Evolutionary conservation across 1,139 yeast species (phyloP).

Genomic region (Pichia norvegensis): DNA sequence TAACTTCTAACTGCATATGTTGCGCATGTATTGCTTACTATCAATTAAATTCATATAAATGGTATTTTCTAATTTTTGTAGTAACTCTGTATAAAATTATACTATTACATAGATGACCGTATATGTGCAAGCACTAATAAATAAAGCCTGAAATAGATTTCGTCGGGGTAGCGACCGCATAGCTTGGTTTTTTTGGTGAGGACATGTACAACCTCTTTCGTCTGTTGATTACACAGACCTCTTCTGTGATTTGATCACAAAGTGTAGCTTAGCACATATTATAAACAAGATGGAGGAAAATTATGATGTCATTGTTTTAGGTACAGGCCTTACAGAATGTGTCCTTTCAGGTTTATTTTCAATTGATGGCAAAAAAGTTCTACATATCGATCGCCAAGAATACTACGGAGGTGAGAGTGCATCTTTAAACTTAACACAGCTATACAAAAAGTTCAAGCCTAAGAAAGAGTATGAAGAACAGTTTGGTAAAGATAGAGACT

Average conservation of each 20-base stretch:
- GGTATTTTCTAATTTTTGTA: too few relatives aligned
- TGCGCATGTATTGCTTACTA: too few relatives aligned
- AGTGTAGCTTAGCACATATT: not conserved
- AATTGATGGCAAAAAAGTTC: constrained; percentile 93
- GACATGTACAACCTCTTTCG: not conserved
- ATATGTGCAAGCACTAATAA: too few relatives aligned
- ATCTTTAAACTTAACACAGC: constrained; percentile 42
- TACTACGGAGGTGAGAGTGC: constrained; percentile 82
- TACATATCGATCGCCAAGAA: constrained; percentile 93
- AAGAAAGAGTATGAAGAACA: constrained; percentile 61
- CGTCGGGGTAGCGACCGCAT: too few relatives aligned
- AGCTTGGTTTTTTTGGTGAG: not conserved
- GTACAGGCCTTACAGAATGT: constrained; percentile 93
- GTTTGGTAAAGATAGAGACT: constrained; percentile 89
- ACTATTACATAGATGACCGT: too few relatives aligned
- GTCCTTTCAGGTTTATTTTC: constrained; percentile 88
- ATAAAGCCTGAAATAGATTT: too few relatives aligned
- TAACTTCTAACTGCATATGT: too few relatives aligned
- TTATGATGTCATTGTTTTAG: constrained; percentile 84
- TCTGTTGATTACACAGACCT: not conserved
- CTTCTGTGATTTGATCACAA: not conserved
- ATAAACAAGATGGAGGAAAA: constrained; percentile 29
- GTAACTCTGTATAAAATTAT: too few relatives aligned
- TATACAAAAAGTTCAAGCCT: constrained; percentile 67
- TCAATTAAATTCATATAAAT: too few relatives aligned